phyloP scores from a whole-genome alignment of 2,329 filamentous ascomycete species.

The Didymosphaeria variabile region DNA sequence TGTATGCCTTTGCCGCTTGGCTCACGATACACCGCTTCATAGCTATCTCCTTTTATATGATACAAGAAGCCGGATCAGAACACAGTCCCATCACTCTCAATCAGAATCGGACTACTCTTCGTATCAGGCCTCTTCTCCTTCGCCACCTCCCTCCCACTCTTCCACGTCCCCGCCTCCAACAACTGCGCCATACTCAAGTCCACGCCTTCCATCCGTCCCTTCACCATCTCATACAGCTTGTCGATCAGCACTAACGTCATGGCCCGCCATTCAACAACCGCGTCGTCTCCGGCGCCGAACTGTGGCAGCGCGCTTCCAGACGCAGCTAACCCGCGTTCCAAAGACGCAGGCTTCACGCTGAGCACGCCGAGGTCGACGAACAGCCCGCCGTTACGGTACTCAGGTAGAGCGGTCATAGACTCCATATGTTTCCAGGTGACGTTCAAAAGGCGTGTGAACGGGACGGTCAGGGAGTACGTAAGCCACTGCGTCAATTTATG shows the following conservation, averaged over 20 bases:
- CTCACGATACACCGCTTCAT: constrained; percentile 7
- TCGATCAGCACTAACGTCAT: constrained; percentile 77
- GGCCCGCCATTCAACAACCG: constrained; percentile 80
- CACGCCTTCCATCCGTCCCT: constrained; percentile 74
- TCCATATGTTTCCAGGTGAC: constrained; percentile 82
- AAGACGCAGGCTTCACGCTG: constrained; percentile 73
- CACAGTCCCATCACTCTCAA: constrained; percentile 41
- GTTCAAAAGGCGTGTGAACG: constrained; percentile 80
- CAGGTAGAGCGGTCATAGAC: constrained; percentile 85
- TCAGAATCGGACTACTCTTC: constrained; percentile 41
- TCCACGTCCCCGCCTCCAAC: constrained; percentile 95
- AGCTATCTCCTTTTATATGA: too few relatives aligned
- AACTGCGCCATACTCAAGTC: constrained; percentile 81
- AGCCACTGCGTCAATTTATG: constrained; percentile 94
- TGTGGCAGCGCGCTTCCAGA: constrained; percentile 73
- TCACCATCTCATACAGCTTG: constrained; percentile 71
- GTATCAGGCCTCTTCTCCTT: constrained; percentile 33
- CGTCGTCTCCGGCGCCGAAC: constrained; percentile 75
- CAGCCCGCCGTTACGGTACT: constrained; percentile 91
- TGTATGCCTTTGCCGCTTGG: neutral
- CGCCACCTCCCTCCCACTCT: constrained; percentile 57
- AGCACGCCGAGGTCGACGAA: constrained; percentile 85
- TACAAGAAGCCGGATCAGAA: constrained; percentile 22
- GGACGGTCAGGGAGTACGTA: constrained; percentile 90
- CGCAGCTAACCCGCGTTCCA: constrained; percentile 73